Evolutionary conservation across 768 basidiomycete genomes (phyloP).

Genomic region (Amanita rimosa): DNA sequence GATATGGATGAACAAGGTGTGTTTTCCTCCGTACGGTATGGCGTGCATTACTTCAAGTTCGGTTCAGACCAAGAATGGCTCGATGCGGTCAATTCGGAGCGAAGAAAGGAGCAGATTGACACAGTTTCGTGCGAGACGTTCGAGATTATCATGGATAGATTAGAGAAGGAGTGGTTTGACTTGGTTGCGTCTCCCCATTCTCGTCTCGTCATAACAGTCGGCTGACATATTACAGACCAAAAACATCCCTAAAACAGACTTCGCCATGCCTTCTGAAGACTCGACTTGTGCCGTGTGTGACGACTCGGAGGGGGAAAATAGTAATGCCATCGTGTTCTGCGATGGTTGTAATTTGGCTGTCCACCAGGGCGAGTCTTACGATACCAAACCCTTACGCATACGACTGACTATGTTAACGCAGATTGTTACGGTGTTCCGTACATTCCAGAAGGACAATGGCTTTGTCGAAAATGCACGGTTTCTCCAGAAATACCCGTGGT

Average conservation of each 20-base stretch:
- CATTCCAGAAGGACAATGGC: conserved; percentile 99
- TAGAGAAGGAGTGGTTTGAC: conserved; percentile 99
- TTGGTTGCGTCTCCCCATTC: conserved; percentile 45
- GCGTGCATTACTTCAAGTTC: not conserved
- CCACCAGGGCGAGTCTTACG: conserved; percentile 72
- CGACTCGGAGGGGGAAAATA: conserved; percentile 97
- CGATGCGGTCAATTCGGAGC: conserved; percentile 69
- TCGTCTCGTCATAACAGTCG: conserved; percentile 1
- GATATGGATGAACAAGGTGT: conserved; percentile 99
- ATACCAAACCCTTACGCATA: not conserved
- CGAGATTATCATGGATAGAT: conserved; percentile 92
- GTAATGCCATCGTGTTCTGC: conserved; percentile 98
- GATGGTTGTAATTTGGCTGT: conserved; percentile 98
- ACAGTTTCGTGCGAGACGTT: conserved; percentile 76
- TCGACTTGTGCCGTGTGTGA: conserved; percentile 96
- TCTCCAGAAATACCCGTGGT: conserved; percentile 96
- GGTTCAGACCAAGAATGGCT: conserved; percentile 88
- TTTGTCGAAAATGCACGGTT: conserved; percentile 96
- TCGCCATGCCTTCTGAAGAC: conserved; percentile 87
- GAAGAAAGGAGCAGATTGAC: conserved; percentile 65
- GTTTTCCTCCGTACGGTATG: conserved; percentile 7
- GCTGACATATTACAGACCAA: conserved; percentile 52
- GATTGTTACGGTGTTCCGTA: conserved; percentile 99
- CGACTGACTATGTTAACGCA: conserved; percentile 17
- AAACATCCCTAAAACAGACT: conserved; percentile 81